These are phyloP conservation scores for Aciculoconidium aculeatum DNA, from an alignment of 805 yeast genomes.

Conservation along the genomic window DNA sequence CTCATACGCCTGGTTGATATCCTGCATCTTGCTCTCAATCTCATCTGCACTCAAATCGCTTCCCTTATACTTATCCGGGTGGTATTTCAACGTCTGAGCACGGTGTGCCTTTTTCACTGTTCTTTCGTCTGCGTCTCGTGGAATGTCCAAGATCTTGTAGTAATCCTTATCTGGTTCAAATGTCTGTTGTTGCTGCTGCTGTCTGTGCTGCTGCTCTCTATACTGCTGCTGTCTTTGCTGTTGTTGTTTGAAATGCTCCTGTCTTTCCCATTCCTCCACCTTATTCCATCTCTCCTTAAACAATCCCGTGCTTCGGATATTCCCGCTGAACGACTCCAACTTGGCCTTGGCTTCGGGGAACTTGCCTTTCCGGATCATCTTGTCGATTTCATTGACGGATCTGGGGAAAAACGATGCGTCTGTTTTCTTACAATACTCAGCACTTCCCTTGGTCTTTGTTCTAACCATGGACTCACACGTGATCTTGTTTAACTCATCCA, in stretches of 20 bases:
- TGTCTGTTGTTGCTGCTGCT: constrained; percentile 29
- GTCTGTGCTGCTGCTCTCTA: constrained; percentile 39
- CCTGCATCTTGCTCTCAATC: constrained; percentile 82
- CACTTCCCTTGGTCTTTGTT: constrained; percentile 17
- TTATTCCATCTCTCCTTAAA: constrained; percentile 28
- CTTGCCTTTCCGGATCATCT: constrained; percentile 25
- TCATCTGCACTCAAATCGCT: constrained; percentile 61
- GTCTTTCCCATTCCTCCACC: constrained; percentile 21
- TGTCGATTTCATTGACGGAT: constrained; percentile 28
- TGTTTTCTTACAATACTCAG: constrained; percentile 17
- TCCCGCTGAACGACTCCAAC: constrained; percentile 27
- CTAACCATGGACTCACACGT: constrained; percentile 37
- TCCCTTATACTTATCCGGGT: constrained; percentile 83
- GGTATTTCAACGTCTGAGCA: constrained; percentile 69
- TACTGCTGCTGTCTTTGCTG: constrained; percentile 30
- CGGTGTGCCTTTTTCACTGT: constrained; percentile 81
- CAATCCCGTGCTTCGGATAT: constrained; percentile 34
- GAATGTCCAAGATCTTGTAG: constrained; percentile 69
- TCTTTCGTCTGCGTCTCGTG: constrained; percentile 59
- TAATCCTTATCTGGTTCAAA: constrained; percentile 55
- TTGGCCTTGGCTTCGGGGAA: constrained; percentile 34
- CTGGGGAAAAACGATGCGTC: constrained; percentile 35
- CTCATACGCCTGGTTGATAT: constrained; percentile 90
- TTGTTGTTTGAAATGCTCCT: constrained; percentile 23
- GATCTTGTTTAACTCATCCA: constrained; percentile 28